phyloP scores from a whole-genome alignment of 2,329 filamentous ascomycete species.

The Neonectria punicea region DNA sequence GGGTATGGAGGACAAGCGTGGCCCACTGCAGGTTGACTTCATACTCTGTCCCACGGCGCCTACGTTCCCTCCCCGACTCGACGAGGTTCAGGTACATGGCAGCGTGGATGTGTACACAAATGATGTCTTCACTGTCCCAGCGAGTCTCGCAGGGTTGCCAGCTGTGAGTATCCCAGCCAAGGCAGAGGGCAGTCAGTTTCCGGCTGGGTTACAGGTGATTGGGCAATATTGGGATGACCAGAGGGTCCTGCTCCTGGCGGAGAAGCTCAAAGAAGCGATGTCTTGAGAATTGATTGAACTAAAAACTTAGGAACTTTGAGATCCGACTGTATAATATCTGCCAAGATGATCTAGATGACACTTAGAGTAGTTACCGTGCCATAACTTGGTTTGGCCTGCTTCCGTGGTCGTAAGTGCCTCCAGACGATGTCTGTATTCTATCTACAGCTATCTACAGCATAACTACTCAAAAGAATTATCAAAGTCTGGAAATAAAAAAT shows the following conservation, averaged over 20 bases:
- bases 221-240: constrained; percentile 85
- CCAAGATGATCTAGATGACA: constrained; percentile 18
- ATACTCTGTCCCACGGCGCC: constrained; percentile 89
- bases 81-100: constrained; percentile 64
- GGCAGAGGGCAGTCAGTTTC: constrained; percentile 47
- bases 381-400: background rate
- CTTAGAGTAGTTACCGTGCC: background rate
- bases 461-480: background rate
- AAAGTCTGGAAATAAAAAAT: too few species aligned
- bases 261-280: constrained; percentile 51
- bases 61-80: constrained; percentile 74
- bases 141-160: constrained; percentile 90
- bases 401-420: background rate
- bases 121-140: constrained; percentile 95
- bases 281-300: constrained; percentile 22
- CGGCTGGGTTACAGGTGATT: constrained; percentile 76
- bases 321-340: constrained; percentile 30
- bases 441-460: background rate
- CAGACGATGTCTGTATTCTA: background rate
- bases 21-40: constrained; percentile 79
- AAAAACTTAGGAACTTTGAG: constrained; percentile 23
- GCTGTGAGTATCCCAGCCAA: constrained; percentile 80
- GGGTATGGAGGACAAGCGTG: constrained; percentile 64
- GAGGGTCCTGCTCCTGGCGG: constrained; percentile 68
- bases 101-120: constrained; percentile 86